phyloP scores from a whole-genome alignment of 2,329 filamentous ascomycete species.

The Phialophora macrospora region DNA sequence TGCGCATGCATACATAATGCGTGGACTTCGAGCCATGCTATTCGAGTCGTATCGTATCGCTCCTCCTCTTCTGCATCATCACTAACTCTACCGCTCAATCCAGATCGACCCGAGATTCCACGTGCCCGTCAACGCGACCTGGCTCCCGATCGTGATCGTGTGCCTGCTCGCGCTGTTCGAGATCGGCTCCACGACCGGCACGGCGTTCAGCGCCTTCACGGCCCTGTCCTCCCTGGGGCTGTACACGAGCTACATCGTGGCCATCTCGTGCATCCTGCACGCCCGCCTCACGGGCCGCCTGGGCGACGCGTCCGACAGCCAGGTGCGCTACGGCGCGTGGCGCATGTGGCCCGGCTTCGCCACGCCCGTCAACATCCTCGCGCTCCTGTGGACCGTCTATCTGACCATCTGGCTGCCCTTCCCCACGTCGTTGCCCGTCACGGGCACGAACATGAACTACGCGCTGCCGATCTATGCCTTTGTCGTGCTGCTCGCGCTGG shows the following conservation, averaged over 20 bases:
- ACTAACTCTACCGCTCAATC: not conserved
- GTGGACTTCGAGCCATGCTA: too few relatives aligned
- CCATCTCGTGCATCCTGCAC: constrained; percentile 42
- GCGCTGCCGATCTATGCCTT: constrained; percentile 44
- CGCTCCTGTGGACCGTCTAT: constrained; percentile 43
- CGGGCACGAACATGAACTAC: constrained; percentile 48
- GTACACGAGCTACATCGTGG: constrained; percentile 50
- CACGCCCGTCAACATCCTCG: constrained; percentile 45
- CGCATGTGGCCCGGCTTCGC: constrained; percentile 41
- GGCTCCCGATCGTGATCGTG: constrained; percentile 45
- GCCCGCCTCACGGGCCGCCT: constrained; percentile 42
- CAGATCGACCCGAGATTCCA: constrained; percentile 44
- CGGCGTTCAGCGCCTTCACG: constrained; percentile 48
- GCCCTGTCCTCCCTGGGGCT: constrained; percentile 48
- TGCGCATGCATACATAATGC: too few relatives aligned
- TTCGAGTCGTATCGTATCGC: not conserved
- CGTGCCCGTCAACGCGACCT: constrained; percentile 49
- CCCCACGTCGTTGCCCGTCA: constrained; percentile 45
- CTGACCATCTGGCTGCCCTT: constrained; percentile 45
- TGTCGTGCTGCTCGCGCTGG: constrained; percentile 34
- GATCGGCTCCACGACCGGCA: constrained; percentile 45
- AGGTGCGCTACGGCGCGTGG: constrained; percentile 42
- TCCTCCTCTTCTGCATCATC: not conserved
- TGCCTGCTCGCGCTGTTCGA: constrained; percentile 49
- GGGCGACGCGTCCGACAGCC: constrained; percentile 26